phyloP scores from a whole-genome alignment of 169 alveolate species.

The Plasmodium adleri region DNA sequence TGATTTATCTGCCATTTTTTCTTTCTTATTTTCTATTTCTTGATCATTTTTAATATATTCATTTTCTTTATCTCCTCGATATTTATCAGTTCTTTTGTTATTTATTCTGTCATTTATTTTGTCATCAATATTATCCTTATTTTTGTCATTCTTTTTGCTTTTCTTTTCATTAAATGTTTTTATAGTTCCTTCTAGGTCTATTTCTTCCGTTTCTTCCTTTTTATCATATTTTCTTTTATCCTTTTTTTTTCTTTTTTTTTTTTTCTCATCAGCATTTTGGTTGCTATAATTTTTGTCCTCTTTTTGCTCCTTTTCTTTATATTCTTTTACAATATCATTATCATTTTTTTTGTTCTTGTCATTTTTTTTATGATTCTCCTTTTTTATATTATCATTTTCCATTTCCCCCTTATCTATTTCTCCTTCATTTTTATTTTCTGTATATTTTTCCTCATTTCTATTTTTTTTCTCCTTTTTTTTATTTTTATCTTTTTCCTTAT shows the following conservation, averaged over 20 bases:
- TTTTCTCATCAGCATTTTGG: background rate
- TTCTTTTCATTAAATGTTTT: background rate
- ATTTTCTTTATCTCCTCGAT: background rate
- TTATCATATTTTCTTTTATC: background rate
- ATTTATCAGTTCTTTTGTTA: background rate
- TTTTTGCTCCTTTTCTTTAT: background rate
- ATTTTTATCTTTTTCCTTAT: background rate
- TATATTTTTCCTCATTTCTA: background rate
- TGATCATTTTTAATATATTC: background rate
- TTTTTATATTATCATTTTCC: background rate
- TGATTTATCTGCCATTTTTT: background rate
- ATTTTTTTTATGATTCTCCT: background rate
- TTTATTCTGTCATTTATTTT: background rate
- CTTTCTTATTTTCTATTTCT: background rate
- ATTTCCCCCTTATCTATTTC: background rate
- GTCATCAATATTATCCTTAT: background rate
- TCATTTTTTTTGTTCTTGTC: background rate
- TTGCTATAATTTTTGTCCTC: constrained; percentile 10
- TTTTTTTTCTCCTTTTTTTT: background rate
- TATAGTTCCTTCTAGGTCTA: background rate
- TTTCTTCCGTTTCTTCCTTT: background rate
- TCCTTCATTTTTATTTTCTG: background rate
- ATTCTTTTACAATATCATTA: background rate
- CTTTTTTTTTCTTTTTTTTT: background rate
- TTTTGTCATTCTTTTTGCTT: background rate